Evolutionary conservation across 352 stramenopile species (phyloP), one percentile per base, ranked within the genome.

Genomic region (Phytopythium montanum): DNA sequence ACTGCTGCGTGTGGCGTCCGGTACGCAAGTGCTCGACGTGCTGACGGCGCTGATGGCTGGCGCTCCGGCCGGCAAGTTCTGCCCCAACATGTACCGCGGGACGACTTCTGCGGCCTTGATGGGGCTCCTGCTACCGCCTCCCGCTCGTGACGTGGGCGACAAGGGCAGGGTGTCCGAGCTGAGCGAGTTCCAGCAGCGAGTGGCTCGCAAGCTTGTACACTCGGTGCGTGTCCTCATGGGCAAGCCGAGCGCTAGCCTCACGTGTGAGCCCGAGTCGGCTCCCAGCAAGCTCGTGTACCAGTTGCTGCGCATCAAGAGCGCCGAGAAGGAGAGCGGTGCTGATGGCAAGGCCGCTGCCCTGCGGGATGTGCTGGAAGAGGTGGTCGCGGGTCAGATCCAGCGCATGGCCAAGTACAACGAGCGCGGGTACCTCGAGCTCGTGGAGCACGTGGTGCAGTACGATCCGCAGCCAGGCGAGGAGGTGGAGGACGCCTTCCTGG

Each of bases 81-180:
- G 75, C 53, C 80, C 78, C 1, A 85, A 85, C 64, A 90, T 90
- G 80, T 90, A 86, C 42, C 72, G 73, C 10, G 76, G 77, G n/a
- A 90, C 77, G 45, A 66, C 77, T 36, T 54, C 76, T 5, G 73
- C 72, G 19, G 78, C 67, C 25, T 28, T 90, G 19, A 81, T 88
- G 71, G 61, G 65, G 25, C 56, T 87, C 29, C 44, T 90, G 6
- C 25, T 59, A 38, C 53, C 53, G 38, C 53, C 25, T 18, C 63
- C 59, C 14, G 59, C 59, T 16, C 41, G 56, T 25, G 61, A 77
- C 19, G 52, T 67, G 41, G 64, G 44, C 19, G 50, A 64, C 16
- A n/a, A n/a, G n/a, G 62, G 57, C 31, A 46, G 46, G 2, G 21
- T 50, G 16, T 48, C 60, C 7, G 25, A 45, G n/a, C 54, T 86